phyloP scores from a whole-genome alignment of 2,329 filamentous ascomycete species.

The Arthrinium phaeospermum region DNA sequence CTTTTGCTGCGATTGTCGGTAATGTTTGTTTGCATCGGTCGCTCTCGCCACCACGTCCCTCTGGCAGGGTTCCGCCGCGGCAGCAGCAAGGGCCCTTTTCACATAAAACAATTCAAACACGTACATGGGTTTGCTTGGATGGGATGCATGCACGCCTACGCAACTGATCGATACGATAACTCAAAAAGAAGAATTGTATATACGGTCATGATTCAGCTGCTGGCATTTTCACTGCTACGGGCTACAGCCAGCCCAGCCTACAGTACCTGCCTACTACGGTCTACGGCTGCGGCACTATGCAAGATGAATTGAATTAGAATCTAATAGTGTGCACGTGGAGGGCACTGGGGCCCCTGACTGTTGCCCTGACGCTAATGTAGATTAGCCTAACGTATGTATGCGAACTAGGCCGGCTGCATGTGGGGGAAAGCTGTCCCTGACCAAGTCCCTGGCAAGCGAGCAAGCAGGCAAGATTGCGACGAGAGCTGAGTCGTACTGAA shows the following conservation, averaged over 20 bases:
- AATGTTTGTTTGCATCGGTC: neutral
- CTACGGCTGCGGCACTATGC: neutral
- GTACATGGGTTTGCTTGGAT: neutral
- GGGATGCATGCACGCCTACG: neutral
- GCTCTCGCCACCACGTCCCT: too few species aligned
- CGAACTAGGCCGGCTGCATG: constrained; percentile 12
- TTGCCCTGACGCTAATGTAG: neutral
- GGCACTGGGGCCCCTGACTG: neutral
- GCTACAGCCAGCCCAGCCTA: neutral
- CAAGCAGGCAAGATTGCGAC: neutral
- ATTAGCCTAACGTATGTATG: constrained; percentile 12
- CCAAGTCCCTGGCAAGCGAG: neutral
- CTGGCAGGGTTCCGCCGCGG: too few species aligned
- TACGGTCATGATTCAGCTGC: neutral
- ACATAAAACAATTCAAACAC: too few species aligned
- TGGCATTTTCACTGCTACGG: neutral
- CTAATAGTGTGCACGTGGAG: constrained; percentile 7
- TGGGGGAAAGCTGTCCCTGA: neutral
- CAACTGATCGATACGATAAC: neutral
- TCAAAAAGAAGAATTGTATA: neutral
- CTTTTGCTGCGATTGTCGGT: neutral
- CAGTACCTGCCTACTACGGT: neutral
- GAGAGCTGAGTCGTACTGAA: neutral
- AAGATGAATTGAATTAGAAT: neutral
- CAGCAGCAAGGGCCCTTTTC: too few species aligned